These are phyloP conservation scores for Talaromyces sp. DNA, from an alignment of 2,329 filamentous ascomycete genomes.

Conservation along the genomic window DNA sequence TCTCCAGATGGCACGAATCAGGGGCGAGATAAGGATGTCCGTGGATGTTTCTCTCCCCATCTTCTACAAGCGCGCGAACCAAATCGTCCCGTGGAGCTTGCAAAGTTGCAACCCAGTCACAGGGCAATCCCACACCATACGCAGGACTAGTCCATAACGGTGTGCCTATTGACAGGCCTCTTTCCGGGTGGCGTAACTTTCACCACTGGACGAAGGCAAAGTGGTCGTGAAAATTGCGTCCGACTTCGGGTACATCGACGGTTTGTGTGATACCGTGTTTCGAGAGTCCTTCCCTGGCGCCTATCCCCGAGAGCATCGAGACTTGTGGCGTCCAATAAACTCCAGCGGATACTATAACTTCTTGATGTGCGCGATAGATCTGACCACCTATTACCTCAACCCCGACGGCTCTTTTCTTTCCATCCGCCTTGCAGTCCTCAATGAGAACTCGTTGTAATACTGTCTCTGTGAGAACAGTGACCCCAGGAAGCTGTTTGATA, in stretches of 20 bases:
- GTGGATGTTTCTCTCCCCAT: not conserved
- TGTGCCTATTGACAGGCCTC: conserved; percentile 39
- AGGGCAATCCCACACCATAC: conserved; percentile 38
- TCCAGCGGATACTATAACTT: conserved; percentile 37
- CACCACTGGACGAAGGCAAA: conserved; percentile 31
- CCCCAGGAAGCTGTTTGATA: not conserved
- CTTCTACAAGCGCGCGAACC: not conserved
- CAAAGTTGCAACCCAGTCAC: conserved; percentile 41
- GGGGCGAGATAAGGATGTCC: not conserved
- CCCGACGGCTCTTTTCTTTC: conserved; percentile 22
- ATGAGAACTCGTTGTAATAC: not conserved
- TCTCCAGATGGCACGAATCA: conserved; percentile 23
- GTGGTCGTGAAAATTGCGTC: conserved; percentile 31
- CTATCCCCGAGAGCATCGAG: conserved; percentile 39
- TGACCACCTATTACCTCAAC: conserved; percentile 29
- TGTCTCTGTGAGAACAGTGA: conserved; percentile 4
- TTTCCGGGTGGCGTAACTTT: conserved; percentile 34
- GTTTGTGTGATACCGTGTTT: conserved; percentile 34
- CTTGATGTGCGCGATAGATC: conserved; percentile 27
- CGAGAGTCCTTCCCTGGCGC: conserved; percentile 28
- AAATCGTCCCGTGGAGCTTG: conserved; percentile 23
- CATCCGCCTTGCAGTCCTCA: not conserved
- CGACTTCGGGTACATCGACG: conserved; percentile 26
- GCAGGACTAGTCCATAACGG: conserved; percentile 38
- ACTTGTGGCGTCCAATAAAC: conserved; percentile 35